phyloP scores from a whole-genome alignment of 495 filamentous ascomycete genomes.

The Tuber magnatum region DNA sequence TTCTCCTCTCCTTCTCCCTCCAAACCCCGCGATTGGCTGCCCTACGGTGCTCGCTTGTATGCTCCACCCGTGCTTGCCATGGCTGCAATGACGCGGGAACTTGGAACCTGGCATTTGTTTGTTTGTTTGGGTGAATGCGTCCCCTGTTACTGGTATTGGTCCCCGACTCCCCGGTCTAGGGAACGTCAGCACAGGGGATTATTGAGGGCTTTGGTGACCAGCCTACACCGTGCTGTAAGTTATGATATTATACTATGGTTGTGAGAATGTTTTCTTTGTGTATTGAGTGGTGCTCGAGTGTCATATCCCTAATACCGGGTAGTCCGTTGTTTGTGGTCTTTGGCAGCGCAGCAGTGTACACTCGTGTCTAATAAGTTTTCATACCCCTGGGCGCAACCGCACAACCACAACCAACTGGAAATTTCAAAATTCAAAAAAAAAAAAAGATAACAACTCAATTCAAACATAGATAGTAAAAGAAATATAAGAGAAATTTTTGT shows the following conservation, averaged over 20 bases:
- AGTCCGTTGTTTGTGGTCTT: neutral
- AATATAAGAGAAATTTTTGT: too few relatives aligned
- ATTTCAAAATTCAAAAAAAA: too few relatives aligned
- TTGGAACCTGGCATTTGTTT: neutral
- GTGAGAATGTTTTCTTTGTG: neutral
- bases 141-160: neutral
- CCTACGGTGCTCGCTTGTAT: neutral
- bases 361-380: too few relatives aligned
- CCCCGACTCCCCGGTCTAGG: neutral
- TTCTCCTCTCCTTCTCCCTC: neutral
- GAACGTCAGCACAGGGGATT: neutral
- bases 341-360: neutral
- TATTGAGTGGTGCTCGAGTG: neutral
- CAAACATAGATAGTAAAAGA: too few relatives aligned
- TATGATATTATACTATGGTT: neutral
- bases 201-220: neutral
- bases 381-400: too few relatives aligned
- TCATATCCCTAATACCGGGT: neutral
- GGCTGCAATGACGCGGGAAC: neutral
- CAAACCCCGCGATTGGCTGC: neutral
- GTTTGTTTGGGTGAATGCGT: neutral
- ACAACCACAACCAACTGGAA: too few relatives aligned
- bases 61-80: neutral
- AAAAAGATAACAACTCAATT: too few relatives aligned
- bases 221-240: neutral